These are phyloP conservation scores for Eutrema japonicum DNA, from an alignment of 345 rosid genomes.

Conservation along the genomic window DNA sequence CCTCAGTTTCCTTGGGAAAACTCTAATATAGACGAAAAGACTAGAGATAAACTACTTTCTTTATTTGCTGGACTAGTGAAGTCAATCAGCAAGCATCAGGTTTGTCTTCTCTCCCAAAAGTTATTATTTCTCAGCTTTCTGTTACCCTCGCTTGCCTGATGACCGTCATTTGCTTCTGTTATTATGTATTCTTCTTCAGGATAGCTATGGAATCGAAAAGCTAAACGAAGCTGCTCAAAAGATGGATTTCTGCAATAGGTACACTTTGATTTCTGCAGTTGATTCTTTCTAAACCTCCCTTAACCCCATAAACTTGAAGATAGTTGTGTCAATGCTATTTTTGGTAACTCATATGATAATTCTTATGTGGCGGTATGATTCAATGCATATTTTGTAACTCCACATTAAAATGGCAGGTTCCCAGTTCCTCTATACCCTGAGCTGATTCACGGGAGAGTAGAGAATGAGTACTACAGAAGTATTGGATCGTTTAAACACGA, in stretches of 20 bases:
- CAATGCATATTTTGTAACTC: constrained; percentile 5
- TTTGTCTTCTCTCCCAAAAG: constrained; percentile 35
- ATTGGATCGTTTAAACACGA: constrained; percentile 73
- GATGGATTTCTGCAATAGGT: constrained; percentile 82
- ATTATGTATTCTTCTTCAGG: constrained; percentile 54
- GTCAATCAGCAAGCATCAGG: constrained; percentile 65
- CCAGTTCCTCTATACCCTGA: constrained; percentile 83
- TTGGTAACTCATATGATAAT: background rate
- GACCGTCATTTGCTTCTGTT: constrained; percentile 11
- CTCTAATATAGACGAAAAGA: constrained; percentile 59
- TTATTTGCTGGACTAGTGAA: constrained; percentile 62
- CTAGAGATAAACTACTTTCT: constrained; percentile 55
- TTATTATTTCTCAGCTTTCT: background rate
- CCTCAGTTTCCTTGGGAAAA: constrained; percentile 59
- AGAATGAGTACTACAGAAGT: constrained; percentile 76
- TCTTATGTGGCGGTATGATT: constrained; percentile 25
- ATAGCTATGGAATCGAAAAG: constrained; percentile 72
- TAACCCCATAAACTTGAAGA: background rate
- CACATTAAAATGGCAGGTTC: constrained; percentile 56
- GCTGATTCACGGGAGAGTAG: constrained; percentile 74
- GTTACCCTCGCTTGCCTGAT: constrained; percentile 8
- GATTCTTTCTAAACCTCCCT: constrained; percentile 10
- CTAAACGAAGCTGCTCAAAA: constrained; percentile 78
- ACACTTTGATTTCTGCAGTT: constrained; percentile 23
- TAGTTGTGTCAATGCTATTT: background rate